Base-by-base conservation (phyloP, 352 stramenopile genomes). In the Phytopythium chamaehyphon region DNA sequence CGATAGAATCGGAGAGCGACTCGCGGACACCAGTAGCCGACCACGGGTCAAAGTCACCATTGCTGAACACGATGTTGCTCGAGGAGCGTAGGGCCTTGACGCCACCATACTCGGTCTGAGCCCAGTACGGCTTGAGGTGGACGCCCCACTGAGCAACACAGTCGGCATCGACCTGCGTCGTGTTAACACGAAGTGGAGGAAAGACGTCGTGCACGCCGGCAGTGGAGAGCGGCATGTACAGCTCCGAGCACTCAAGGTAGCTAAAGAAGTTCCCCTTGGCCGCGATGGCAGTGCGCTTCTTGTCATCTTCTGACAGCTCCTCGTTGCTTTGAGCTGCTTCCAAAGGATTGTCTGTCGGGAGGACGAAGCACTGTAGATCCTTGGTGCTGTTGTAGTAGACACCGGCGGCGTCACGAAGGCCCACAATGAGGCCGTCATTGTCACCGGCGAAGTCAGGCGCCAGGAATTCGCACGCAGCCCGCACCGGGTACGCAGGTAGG, bases 1-100 rank as follows among this genome's bases (percentile, higher is more conserved):
- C 66, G 42, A 90, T 63, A 28, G 67, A 76, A 22, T 81, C 64
- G 14, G 71, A 77, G 14, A 78, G 24, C 15, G 54, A 59, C 35
- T 69, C 49, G 15, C 79, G 72, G 14, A 97, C 82, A 40, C 89
- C 90, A 1, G 73, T 91, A 36, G 71, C 74, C 19, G 66, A 84
- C 84, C 85, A 97, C 40, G 92, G 92, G 64, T 98, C 92, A 24
- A 84, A 77, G 45, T 95, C 71, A 45, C 92, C 92, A 61, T 97
- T 97, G 42, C 86, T 96, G 47, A 97, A 86, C 24, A 98, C 77
- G 42, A 98, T 94, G 69, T 97, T 97, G 54, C 76, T 93, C 15
- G 72, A 64, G 10, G 55, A 47, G 1, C 59, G 18, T 7, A 90
- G 59, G 2, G 59, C 63, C 43, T 69, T 73, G 49, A 52, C 71